Conservation (phyloP, 169 alveolate genomes). For the Fabrea salina region DNA sequence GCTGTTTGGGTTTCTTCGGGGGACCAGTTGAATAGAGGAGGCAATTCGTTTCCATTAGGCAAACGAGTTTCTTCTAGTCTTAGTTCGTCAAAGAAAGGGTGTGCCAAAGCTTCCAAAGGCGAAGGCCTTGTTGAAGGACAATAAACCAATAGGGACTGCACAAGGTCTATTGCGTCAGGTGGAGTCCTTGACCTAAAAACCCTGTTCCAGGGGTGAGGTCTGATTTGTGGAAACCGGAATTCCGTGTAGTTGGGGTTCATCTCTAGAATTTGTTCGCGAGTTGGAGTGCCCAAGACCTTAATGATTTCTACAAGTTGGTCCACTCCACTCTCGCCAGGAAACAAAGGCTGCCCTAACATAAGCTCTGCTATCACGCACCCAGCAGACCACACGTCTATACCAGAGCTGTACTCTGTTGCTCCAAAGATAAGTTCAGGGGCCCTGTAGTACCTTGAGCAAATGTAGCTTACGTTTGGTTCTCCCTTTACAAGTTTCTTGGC, state of each 20-base stretch:
- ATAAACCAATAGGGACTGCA: constrained; percentile 65
- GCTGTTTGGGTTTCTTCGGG: constrained; percentile 19
- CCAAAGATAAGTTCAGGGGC: constrained; percentile 99
- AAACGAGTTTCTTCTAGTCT: constrained; percentile 55
- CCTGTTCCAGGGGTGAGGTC: constrained; percentile 70
- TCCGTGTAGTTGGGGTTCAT: constrained; percentile 76
- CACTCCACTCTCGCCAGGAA: constrained; percentile 95
- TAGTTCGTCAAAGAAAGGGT: constrained; percentile 79
- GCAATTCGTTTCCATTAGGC: constrained; percentile 61
- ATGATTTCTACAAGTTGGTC: constrained; percentile 95
- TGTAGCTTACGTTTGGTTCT: constrained; percentile 93
- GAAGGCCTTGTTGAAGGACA: constrained; percentile 64
- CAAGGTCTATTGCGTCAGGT: constrained; percentile 68
- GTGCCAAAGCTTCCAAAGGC: constrained; percentile 69
- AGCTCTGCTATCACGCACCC: constrained; percentile 95
- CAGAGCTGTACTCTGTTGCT: constrained; percentile 95
- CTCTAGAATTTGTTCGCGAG: constrained; percentile 60
- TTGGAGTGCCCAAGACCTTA: constrained; percentile 83
- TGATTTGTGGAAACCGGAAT: constrained; percentile 64
- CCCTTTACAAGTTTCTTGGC: constrained; percentile 94
- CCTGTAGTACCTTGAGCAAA: constrained; percentile 97
- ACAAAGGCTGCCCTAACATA: constrained; percentile 93
- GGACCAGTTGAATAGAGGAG: constrained; percentile 76
- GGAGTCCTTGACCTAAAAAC: constrained; percentile 63
- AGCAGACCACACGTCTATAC: constrained; percentile 97